These are phyloP conservation scores for Geotrichum bryndzae DNA, from an alignment of 1,139 yeast species.

Conservation along the genomic window DNA sequence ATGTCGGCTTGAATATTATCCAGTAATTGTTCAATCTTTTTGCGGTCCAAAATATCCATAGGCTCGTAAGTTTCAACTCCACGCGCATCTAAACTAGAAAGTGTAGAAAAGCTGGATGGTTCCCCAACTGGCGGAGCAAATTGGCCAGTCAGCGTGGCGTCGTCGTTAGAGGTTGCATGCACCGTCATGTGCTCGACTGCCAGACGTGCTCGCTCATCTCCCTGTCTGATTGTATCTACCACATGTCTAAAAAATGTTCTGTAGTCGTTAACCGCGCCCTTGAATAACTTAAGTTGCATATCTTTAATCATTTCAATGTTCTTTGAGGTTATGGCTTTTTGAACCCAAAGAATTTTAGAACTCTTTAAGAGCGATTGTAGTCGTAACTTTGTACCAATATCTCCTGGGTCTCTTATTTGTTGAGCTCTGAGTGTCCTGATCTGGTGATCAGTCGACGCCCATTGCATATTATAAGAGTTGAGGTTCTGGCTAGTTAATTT, in stretches of 20 bases:
- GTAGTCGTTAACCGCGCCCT: slow-evolving; percentile 6
- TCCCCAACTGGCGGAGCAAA: not conserved
- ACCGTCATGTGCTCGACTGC: slow-evolving; percentile 6
- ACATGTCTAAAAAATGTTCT: not conserved
- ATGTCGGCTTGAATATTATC: slow-evolving; percentile 62
- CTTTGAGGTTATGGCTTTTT: slow-evolving; percentile 6
- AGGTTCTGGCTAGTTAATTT: not conserved
- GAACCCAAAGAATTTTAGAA: slow-evolving; percentile 4
- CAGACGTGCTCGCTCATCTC: slow-evolving; percentile 3
- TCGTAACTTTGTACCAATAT: not conserved
- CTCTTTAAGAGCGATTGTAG: slow-evolving; percentile 1
- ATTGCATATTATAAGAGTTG: not conserved
- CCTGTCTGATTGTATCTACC: not conserved
- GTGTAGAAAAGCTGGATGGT: not conserved
- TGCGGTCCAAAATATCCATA: slow-evolving; percentile 21
- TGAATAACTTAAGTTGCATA: not conserved
- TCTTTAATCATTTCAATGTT: slow-evolving; percentile 3
- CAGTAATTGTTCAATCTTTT: slow-evolving; percentile 49
- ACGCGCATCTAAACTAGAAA: not conserved
- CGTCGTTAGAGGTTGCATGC: not conserved
- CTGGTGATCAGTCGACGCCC: not conserved
- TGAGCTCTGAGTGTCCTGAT: not conserved
- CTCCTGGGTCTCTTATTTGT: not conserved
- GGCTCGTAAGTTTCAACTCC: slow-evolving; percentile 1
- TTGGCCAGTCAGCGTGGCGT: not conserved